These are phyloP conservation scores for Claviceps maximensis DNA, from an alignment of 2,329 filamentous ascomycete species.

Conservation along the genomic window DNA sequence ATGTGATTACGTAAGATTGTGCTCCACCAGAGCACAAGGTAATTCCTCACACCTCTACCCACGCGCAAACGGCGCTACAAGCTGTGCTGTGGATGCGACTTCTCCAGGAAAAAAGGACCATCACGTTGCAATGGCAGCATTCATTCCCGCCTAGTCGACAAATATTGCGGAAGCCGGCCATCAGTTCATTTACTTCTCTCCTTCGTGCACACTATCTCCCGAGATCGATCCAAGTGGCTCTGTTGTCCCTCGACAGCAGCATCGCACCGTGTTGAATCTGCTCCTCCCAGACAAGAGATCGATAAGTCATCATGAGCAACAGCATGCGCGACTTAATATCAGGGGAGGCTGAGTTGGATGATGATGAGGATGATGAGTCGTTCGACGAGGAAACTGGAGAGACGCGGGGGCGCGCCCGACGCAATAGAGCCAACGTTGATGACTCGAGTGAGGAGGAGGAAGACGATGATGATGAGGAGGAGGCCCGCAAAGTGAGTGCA, in stretches of 20 bases:
- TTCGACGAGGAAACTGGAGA: conserved; percentile 65
- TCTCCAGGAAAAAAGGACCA: conserved; percentile 9
- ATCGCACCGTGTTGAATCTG: not conserved
- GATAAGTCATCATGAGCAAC: conserved; percentile 40
- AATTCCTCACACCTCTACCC: conserved; percentile 10
- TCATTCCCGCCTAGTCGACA: conserved; percentile 6
- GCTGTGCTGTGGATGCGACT: conserved; percentile 11
- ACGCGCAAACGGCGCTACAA: conserved; percentile 15
- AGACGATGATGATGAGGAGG: conserved; percentile 83
- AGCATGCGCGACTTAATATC: conserved; percentile 67
- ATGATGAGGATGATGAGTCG: conserved; percentile 73
- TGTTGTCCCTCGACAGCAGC: not conserved
- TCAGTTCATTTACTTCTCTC: not conserved
- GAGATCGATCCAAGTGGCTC: not conserved
- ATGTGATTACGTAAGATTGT: conserved; percentile 1
- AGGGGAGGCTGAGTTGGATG: conserved; percentile 72
- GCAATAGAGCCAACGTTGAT: conserved; percentile 36
- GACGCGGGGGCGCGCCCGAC: conserved; percentile 30
- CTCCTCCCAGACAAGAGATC: not conserved
- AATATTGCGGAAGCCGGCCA: not conserved
- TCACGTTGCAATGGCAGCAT: not conserved
- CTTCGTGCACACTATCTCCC: not conserved
- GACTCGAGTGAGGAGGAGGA: conserved; percentile 90
- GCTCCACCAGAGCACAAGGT: conserved; percentile 2
- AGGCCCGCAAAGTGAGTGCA: conserved; percentile 51